A percentile compares a stretch with the other conserved stretches of the same genome.
Conservation (phyloP, 371 early-diverging fungal species). For the Cokeromyces recurvatus region DNA sequence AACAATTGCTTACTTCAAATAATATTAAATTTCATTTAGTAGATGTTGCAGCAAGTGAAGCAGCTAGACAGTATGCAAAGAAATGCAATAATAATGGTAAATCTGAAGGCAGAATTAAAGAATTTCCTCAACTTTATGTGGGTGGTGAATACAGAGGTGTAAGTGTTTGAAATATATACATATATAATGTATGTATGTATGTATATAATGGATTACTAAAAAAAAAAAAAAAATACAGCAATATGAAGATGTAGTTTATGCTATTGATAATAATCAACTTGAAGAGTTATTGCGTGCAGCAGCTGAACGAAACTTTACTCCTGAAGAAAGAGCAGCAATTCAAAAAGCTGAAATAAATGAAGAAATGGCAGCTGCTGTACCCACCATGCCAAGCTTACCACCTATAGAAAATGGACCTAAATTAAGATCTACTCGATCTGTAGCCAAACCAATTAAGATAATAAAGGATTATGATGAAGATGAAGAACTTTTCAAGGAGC, state of each 20-base stretch:
- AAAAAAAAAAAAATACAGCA: conserved; percentile 6
- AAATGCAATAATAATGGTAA: conserved; percentile 29
- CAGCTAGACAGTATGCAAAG: conserved; percentile 41
- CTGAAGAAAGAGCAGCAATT: conserved; percentile 30
- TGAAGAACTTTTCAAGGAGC: conserved; percentile 33
- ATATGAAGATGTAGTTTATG: conserved; percentile 22
- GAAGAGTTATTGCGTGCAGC: conserved; percentile 26
- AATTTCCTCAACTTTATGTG: conserved; percentile 37
- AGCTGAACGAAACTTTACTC: conserved; percentile 23
- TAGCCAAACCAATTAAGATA: conserved; percentile 18
- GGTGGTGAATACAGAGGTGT: conserved; percentile 42
- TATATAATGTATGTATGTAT: background rate
- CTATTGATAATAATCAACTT: conserved; percentile 18
- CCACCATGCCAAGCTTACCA: conserved; percentile 16
- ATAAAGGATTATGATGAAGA: conserved; percentile 37
- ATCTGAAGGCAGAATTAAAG: conserved; percentile 27
- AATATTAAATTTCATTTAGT: conserved; percentile 31
- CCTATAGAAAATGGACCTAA: conserved; percentile 19
- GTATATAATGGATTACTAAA: background rate
- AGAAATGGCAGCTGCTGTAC: conserved; percentile 16
- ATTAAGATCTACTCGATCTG: conserved; percentile 20
- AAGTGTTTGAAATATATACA: too few species aligned
- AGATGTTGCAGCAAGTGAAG: conserved; percentile 41
- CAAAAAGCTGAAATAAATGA: conserved; percentile 27
- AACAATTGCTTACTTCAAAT: conserved; percentile 26